These are phyloP conservation scores for Camellia lanceoleosa DNA, from an alignment of 148 eudicot species.

Conservation along the genomic window DNA sequence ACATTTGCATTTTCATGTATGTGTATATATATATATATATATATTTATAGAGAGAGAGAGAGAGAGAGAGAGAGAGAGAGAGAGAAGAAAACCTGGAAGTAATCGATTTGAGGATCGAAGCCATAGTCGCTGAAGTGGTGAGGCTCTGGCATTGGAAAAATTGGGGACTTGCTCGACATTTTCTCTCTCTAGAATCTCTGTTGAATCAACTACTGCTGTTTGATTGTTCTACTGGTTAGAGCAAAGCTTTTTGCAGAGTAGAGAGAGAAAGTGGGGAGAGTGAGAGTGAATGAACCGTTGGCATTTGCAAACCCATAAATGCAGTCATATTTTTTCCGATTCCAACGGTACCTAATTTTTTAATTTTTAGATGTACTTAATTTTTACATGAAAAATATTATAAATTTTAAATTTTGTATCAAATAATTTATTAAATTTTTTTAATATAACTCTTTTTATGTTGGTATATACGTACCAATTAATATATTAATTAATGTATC, in stretches of 20 bases:
- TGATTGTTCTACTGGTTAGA: background rate
- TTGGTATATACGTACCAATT: too few species aligned
- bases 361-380: too few species aligned
- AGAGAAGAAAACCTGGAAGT: constrained; percentile 55
- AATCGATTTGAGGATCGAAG: constrained; percentile 81
- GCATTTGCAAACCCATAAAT: too few species aligned
- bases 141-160: constrained; percentile 60
- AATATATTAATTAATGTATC: too few species aligned
- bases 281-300: background rate
- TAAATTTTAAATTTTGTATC: too few species aligned
- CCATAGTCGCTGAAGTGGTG: constrained; percentile 84
- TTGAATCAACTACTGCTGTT: background rate
- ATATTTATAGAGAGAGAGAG: background rate
- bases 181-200: background rate
- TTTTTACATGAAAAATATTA: too few species aligned
- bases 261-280: background rate
- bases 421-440: too few species aligned
- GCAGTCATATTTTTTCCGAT: too few species aligned
- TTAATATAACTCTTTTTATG: too few species aligned
- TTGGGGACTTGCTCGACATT: constrained; percentile 49
- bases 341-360: too few species aligned
- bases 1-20: background rate
- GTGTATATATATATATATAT: background rate
- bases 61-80: background rate
- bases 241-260: background rate